These are phyloP conservation scores for Coriaria nepalensis DNA, from an alignment of 306 rosid genomes.

Conservation along the genomic window DNA sequence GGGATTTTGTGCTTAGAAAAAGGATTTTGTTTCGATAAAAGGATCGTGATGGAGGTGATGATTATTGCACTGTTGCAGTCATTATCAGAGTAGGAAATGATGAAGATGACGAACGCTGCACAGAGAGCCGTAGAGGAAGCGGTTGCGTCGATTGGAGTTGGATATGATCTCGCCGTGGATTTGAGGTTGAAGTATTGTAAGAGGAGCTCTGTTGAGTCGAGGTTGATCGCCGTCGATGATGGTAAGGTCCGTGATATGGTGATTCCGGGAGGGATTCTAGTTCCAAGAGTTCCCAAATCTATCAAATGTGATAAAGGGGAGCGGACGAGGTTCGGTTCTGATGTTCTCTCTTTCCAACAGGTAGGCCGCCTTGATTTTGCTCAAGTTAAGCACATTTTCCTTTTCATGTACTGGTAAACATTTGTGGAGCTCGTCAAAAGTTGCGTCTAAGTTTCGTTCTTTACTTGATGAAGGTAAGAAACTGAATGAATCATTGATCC, in stretches of 20 bases:
- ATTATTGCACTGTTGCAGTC: too few relatives aligned
- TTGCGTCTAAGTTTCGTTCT: too few relatives aligned
- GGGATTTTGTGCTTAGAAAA: too few relatives aligned
- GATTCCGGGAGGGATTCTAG: constrained; percentile 47
- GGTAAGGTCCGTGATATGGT: constrained; percentile 25
- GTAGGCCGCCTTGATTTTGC: constrained; percentile 9
- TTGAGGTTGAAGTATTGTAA: constrained; percentile 54
- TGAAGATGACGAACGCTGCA: constrained; percentile 1
- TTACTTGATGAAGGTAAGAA: too few relatives aligned
- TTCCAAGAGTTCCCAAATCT: constrained; percentile 59
- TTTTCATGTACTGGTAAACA: too few relatives aligned
- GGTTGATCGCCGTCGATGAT: constrained; percentile 35
- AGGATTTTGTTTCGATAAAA: too few relatives aligned
- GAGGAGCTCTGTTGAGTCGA: constrained; percentile 19
- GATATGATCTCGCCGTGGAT: constrained; percentile 56
- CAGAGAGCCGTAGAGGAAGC: constrained; percentile 33
- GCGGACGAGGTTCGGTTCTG: constrained; percentile 60
- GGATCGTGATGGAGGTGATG: too few relatives aligned
- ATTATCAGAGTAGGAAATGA: too few relatives aligned
- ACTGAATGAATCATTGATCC: too few relatives aligned
- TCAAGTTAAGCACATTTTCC: too few relatives aligned
- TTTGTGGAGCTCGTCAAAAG: too few relatives aligned
- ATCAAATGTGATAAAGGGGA: constrained; percentile 84
- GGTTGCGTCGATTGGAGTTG: constrained; percentile 38
- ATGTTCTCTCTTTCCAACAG: constrained; percentile 75